A percentile compares a stretch with the other conserved stretches of the same genome.
These are phyloP conservation scores for Nakazawaea peltata DNA, from an alignment of 805 yeast genomes.

Conservation along the genomic window DNA sequence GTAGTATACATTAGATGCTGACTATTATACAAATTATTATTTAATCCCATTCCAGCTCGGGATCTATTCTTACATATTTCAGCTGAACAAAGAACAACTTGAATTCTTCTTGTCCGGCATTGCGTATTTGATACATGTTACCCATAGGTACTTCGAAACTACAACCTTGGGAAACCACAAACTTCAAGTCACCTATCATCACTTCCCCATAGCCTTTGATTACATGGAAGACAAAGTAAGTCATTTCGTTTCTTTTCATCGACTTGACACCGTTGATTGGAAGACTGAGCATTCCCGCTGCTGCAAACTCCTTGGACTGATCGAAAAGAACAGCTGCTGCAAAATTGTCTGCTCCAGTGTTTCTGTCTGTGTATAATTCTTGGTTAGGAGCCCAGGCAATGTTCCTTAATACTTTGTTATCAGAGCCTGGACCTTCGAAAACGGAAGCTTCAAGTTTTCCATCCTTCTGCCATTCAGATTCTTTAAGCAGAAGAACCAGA, in stretches of 20 bases:
- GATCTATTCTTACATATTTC: constrained; percentile 28
- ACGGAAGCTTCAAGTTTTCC: constrained; percentile 39
- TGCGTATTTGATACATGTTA: constrained; percentile 61
- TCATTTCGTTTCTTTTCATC: constrained; percentile 51
- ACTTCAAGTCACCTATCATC: constrained; percentile 46
- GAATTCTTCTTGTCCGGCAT: constrained; percentile 50
- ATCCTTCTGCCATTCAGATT: constrained; percentile 44
- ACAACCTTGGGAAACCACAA: constrained; percentile 63
- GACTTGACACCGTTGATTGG: constrained; percentile 58
- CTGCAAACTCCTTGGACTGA: constrained; percentile 53
- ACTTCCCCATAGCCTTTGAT: constrained; percentile 66
- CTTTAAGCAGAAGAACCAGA: constrained; percentile 17
- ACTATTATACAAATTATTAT: not conserved
- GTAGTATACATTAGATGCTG: too few relatives aligned
- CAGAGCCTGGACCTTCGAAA: constrained; percentile 41
- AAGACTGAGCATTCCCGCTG: constrained; percentile 65
- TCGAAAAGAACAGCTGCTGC: constrained; percentile 59
- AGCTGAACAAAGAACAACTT: constrained; percentile 73
- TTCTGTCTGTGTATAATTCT: constrained; percentile 32
- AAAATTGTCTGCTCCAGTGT: constrained; percentile 43
- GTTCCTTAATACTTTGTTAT: constrained; percentile 31
- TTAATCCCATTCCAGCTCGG: constrained; percentile 15
- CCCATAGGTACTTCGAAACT: constrained; percentile 78
- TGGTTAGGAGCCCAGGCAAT: constrained; percentile 63
- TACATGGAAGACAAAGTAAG: constrained; percentile 69